Conservation (phyloP, 305 asterid species). For the Fraxinus latifolia region DNA sequence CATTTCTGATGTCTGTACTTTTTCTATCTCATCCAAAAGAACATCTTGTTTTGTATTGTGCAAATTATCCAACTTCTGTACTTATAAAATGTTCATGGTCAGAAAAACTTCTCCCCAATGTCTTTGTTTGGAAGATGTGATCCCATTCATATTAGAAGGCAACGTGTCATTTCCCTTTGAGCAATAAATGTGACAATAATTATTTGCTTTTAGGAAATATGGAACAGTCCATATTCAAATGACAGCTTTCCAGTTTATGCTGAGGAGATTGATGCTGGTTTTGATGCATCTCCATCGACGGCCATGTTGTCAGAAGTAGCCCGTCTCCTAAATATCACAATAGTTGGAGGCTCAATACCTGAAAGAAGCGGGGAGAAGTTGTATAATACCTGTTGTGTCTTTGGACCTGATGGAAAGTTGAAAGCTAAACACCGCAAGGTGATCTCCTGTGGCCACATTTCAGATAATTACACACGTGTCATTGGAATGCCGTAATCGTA, state of each 20-base stretch:
- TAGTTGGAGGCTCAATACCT: conserved; percentile 92
- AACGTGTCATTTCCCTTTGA: conserved; percentile 8
- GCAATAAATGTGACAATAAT: neutral
- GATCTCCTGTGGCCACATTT: conserved; percentile 18
- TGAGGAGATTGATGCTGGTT: conserved; percentile 92
- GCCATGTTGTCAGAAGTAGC: conserved; percentile 91
- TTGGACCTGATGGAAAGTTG: conserved; percentile 78
- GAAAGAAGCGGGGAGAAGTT: conserved; percentile 83
- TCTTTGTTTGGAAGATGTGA: neutral
- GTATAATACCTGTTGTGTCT: conserved; percentile 87
- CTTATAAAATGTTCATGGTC: neutral
- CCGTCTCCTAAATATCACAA: conserved; percentile 63
- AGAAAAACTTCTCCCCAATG: neutral
- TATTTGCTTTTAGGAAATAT: conserved; percentile 62
- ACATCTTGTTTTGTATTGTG: neutral
- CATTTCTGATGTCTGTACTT: neutral
- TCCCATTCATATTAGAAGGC: neutral
- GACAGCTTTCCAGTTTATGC: conserved; percentile 93
- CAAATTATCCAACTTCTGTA: neutral
- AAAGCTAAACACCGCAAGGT: conserved; percentile 98
- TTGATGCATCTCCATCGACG: conserved; percentile 81
- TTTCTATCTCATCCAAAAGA: neutral
- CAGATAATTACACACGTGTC: neutral
- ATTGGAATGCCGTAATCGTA: neutral
- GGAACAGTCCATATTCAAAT: conserved; percentile 94